phyloP scores from a whole-genome alignment of 2,329 filamentous ascomycete species.

The Podosphaera fusca region DNA sequence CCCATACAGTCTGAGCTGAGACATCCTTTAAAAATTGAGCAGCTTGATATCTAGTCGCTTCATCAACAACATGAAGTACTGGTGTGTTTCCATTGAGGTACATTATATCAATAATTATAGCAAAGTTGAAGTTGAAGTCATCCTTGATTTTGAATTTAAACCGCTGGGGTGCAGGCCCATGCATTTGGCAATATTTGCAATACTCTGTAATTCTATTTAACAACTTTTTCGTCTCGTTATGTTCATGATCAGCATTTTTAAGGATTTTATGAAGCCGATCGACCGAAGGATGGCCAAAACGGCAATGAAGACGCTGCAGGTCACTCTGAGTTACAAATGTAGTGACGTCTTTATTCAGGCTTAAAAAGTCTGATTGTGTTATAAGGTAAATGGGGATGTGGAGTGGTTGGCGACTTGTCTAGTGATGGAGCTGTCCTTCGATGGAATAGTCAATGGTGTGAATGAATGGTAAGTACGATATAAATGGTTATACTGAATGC shows the following conservation, averaged over 20 bases:
- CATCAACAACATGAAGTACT: too few species aligned
- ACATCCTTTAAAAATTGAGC: too few species aligned
- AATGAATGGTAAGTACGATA: too few species aligned
- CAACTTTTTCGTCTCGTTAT: not conserved
- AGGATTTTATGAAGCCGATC: not conserved
- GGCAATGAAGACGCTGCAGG: not conserved
- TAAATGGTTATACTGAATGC: too few species aligned
- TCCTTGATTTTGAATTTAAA: not conserved
- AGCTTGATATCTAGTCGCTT: too few species aligned
- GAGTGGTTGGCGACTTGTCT: too few species aligned
- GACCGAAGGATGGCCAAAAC: not conserved
- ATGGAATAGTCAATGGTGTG: too few species aligned
- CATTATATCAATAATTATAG: not conserved
- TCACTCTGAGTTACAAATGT: not conserved
- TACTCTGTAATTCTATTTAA: not conserved
- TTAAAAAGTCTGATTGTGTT: not conserved
- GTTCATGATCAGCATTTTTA: not conserved
- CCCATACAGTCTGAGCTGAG: not conserved
- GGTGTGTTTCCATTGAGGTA: constrained; percentile 38
- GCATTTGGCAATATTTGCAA: not conserved
- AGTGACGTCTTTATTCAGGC: not conserved
- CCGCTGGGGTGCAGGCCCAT: not conserved
- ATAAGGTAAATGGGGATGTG: too few species aligned
- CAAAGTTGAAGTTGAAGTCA: not conserved
- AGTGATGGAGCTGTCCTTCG: too few species aligned